Evolutionary conservation across 768 basidiomycete genomes (phyloP).

Genomic region (Suillus americanus): DNA sequence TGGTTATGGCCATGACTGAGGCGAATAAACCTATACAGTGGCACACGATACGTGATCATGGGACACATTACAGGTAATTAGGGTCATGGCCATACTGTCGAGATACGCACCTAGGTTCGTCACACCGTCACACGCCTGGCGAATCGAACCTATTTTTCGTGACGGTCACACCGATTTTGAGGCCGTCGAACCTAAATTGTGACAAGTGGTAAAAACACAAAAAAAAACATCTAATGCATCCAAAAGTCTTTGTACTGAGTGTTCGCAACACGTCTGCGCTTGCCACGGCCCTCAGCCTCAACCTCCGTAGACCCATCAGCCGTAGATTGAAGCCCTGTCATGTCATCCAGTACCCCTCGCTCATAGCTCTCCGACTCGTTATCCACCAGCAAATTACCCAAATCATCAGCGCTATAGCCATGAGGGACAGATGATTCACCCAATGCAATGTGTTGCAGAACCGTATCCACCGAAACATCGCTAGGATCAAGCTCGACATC

Average conservation of each 20-base stretch:
- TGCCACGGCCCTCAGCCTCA: neutral
- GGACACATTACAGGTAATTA: neutral
- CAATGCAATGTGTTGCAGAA: neutral
- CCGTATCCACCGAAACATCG: neutral
- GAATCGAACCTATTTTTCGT: neutral
- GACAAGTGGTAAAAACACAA: neutral
- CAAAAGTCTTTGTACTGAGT: constrained; percentile 1
- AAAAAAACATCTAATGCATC: neutral
- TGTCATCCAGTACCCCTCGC: neutral
- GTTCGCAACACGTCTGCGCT: neutral
- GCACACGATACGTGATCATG: neutral
- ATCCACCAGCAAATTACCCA: neutral
- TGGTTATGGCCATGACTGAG: neutral
- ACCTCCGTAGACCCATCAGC: neutral
- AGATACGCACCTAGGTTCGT: too few species aligned
- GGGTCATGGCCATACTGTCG: too few species aligned
- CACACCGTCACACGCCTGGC: neutral
- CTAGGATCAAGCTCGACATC: neutral
- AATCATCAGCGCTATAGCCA: neutral
- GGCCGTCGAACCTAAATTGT: neutral
- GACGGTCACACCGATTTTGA: neutral
- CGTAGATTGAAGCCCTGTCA: neutral
- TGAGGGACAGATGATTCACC: neutral
- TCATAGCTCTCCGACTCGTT: neutral
- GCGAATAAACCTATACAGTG: neutral